A percentile compares a stretch with the other conserved stretches of the same genome.
These are phyloP conservation scores for Tricholomella constricta DNA, from an alignment of 768 basidiomycete genomes.

Conservation along the genomic window DNA sequence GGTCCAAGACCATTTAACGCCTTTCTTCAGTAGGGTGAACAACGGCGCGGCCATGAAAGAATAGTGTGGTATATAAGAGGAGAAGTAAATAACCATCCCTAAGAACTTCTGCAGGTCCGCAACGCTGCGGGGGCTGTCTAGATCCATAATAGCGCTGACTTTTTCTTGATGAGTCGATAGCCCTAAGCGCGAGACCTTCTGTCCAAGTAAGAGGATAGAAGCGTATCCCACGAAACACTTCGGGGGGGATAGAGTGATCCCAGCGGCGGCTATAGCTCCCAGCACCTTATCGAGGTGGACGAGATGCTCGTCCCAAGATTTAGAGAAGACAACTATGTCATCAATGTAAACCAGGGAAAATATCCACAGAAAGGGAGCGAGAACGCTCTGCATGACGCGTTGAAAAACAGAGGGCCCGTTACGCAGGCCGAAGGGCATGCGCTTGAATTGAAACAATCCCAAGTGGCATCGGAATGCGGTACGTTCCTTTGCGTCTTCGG, in stretches of 20 bases:
- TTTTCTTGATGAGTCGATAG: too few relatives aligned
- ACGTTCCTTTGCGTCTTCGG: conserved; percentile 27
- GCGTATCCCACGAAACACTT: too few relatives aligned
- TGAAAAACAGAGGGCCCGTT: conserved; percentile 44
- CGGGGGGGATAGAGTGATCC: too few relatives aligned
- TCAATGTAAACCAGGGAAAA: conserved; percentile 45
- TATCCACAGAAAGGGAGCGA: conserved; percentile 38
- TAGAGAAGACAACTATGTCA: conserved; percentile 39
- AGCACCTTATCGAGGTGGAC: conserved; percentile 31
- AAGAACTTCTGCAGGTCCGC: conserved; percentile 34
- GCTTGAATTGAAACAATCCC: too few relatives aligned
- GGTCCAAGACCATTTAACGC: conserved; percentile 21
- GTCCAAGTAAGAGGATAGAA: too few relatives aligned
- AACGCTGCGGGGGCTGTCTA: conserved; percentile 26
- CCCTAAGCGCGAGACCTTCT: too few relatives aligned
- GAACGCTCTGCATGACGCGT: conserved; percentile 38
- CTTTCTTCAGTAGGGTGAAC: conserved; percentile 34
- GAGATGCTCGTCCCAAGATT: conserved; percentile 30
- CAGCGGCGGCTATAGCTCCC: conserved; percentile 24
- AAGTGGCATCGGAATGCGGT: too few relatives aligned
- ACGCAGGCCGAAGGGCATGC: too few relatives aligned
- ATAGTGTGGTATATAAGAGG: conserved; percentile 37
- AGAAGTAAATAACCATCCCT: conserved; percentile 41
- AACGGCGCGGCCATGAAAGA: conserved; percentile 33
- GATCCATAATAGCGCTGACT: too few relatives aligned